These are phyloP conservation scores for Simplicillium sp. DNA, from an alignment of 2,329 filamentous ascomycete genomes.

Conservation along the genomic window DNA sequence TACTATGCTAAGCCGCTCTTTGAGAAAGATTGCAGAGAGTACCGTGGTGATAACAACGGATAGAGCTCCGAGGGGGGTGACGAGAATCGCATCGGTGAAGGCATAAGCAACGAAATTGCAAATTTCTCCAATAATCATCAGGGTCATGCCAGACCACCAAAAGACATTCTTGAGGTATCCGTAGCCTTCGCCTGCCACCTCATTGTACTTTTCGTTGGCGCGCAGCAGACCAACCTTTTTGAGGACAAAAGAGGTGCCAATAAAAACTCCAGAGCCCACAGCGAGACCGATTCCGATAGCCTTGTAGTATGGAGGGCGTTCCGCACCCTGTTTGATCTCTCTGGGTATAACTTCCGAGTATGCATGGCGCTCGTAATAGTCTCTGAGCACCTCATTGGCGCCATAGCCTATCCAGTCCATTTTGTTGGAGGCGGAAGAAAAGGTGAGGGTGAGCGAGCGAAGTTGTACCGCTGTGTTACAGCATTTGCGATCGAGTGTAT, in stretches of 20 bases:
- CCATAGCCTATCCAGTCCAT: too few species aligned
- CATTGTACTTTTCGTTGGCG: constrained; percentile 93
- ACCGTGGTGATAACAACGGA: constrained; percentile 89
- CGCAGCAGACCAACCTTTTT: constrained; percentile 89
- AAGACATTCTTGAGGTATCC: constrained; percentile 90
- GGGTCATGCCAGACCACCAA: constrained; percentile 93
- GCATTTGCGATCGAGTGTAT: too few species aligned
- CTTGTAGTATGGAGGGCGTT: constrained; percentile 58
- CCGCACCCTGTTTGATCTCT: constrained; percentile 1
- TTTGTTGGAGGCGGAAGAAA: too few species aligned
- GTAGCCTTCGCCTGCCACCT: constrained; percentile 92
- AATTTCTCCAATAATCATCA: constrained; percentile 95
- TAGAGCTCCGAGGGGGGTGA: constrained; percentile 83
- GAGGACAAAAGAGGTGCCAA: constrained; percentile 88
- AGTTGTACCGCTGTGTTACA: too few species aligned
- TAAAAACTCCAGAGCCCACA: constrained; percentile 81
- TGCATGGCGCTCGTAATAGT: too few species aligned
- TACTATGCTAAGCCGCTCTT: constrained; percentile 89
- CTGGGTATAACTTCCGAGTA: too few species aligned
- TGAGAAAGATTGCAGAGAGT: constrained; percentile 87
- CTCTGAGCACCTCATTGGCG: too few species aligned
- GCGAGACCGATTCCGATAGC: constrained; percentile 79
- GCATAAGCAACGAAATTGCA: constrained; percentile 97
- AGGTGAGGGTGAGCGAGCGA: too few species aligned
- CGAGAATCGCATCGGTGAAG: constrained; percentile 92